These are phyloP conservation scores for Stachybotrys elegans DNA, from an alignment of 2,329 filamentous ascomycete genomes.

Conservation along the genomic window DNA sequence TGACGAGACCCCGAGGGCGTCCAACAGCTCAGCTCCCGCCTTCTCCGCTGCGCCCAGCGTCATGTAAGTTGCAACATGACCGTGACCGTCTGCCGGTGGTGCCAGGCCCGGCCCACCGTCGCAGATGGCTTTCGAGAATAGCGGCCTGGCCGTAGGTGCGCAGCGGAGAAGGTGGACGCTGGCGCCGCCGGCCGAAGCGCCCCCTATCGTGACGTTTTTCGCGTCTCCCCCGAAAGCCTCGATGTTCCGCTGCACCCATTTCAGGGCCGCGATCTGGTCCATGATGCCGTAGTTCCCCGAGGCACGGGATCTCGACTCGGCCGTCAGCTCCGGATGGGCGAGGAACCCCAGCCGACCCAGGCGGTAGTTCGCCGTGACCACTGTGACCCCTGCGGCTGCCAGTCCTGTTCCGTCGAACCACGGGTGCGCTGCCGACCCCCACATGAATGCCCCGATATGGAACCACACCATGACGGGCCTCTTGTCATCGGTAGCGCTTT, in stretches of 20 bases:
- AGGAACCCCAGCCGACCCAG: constrained; percentile 57
- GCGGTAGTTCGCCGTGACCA: constrained; percentile 40
- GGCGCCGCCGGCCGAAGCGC: background rate
- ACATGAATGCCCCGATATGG: background rate
- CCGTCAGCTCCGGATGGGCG: constrained; percentile 44
- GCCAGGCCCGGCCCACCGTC: too few relatives aligned
- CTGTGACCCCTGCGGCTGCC: background rate
- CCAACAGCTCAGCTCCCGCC: too few relatives aligned
- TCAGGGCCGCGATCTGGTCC: constrained; percentile 51
- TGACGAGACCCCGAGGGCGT: too few relatives aligned
- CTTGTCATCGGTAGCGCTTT: too few relatives aligned
- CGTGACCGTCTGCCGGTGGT: too few relatives aligned
- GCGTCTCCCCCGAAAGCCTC: constrained; percentile 1
- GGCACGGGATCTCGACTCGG: constrained; percentile 46
- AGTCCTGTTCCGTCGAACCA: too few relatives aligned
- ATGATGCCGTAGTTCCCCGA: constrained; percentile 56
- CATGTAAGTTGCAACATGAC: too few relatives aligned
- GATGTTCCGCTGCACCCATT: constrained; percentile 50
- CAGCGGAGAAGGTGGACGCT: background rate
- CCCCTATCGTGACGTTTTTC: background rate
- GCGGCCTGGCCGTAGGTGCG: too few relatives aligned
- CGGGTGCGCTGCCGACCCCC: background rate
- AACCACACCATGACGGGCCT: background rate
- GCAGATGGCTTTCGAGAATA: too few relatives aligned
- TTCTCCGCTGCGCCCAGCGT: too few relatives aligned